Evolutionary conservation across 2,329 filamentous ascomycete genomes (phyloP), one percentile per base, ranked within the genome.

Genomic region (Cytospora mali): DNA sequence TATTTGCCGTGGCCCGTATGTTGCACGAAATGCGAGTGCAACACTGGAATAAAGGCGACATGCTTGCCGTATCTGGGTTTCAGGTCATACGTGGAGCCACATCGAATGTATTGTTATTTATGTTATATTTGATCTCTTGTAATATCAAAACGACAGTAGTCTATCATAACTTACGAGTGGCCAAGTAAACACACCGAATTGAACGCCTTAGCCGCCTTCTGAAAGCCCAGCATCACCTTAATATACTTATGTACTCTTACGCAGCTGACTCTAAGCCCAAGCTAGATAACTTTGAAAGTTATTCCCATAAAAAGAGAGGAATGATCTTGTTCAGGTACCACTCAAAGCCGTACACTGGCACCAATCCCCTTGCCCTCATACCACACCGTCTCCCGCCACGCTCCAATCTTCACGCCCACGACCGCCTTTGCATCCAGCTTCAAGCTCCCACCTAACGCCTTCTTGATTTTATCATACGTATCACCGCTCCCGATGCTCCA

Each of bases 401-500:
- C 78, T 10, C 90, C 92, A 62, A 98, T 77, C 68, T 85, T 82
- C 6, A 98, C 80, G 0, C 87, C 88, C 1, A 97, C 90, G 49
- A 87, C 80, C 1, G 93, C 95, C 69, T 82, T 81, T 1, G 93
- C 92, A 75, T 93, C 90, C 64, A 98, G 76, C 75, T 90, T 90
- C 68, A 98, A 75, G 27, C 80, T 82, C 0, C 94, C 93, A 0
- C 94, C 94, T 0, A 98, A 75, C 13, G 94, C 94, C 68, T 88
- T 87, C 69, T 81, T 85, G 16, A 98, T 81, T 58, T 91, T 91
- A 48, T 92, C 92, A 69, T 94, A 96, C 28, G 51, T 57, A 2
- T 94, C 95, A 13, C 96, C 86, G 16, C 87, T 88, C 16, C 86
- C 88, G 21, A 92, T 72, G 35, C 86, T 88, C 89, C 93, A 94